Percentiles rank a stretch among this genome's conserved stretches.
These are phyloP conservation scores for Nakazawaea holstii DNA, from an alignment of 805 yeast genomes.

Conservation along the genomic window DNA sequence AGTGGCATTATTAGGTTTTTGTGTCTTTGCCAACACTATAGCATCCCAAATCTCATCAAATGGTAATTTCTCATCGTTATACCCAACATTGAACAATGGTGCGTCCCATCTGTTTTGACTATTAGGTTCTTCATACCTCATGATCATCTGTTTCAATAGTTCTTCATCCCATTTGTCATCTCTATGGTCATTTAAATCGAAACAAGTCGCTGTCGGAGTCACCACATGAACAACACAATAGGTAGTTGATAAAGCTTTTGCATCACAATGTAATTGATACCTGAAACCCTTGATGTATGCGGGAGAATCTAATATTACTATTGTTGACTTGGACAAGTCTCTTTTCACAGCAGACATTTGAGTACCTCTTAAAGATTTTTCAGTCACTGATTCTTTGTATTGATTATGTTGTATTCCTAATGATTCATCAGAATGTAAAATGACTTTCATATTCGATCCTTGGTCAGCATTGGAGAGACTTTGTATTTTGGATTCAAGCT, in stretches of 20 bases:
- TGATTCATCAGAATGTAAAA: conserved; percentile 71
- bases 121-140: conserved; percentile 93
- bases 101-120: conserved; percentile 88
- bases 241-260: conserved; percentile 76
- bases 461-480: conserved; percentile 34
- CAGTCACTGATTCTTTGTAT: conserved; percentile 68
- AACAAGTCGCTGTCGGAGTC: conserved; percentile 57
- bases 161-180: conserved; percentile 57
- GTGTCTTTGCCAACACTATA: conserved; percentile 52
- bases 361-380: conserved; percentile 75
- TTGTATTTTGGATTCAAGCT: conserved; percentile 42
- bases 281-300: conserved; percentile 93
- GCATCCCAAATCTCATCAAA: conserved; percentile 64
- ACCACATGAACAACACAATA: conserved; percentile 79
- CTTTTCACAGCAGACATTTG: conserved; percentile 89
- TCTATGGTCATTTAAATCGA: conserved; percentile 50
- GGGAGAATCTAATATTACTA: conserved; percentile 82
- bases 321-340: conserved; percentile 57
- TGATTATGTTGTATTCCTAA: conserved; percentile 65
- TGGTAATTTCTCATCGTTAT: conserved; percentile 50
- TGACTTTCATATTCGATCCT: conserved; percentile 54
- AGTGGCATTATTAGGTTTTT: conserved; percentile 83
- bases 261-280: conserved; percentile 91
- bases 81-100: conserved; percentile 71
- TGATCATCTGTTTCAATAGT: conserved; percentile 59